These are phyloP conservation scores for Smithsoniella earleae DNA, from an alignment of 163 green algal genomes.

Conservation along the genomic window DNA sequence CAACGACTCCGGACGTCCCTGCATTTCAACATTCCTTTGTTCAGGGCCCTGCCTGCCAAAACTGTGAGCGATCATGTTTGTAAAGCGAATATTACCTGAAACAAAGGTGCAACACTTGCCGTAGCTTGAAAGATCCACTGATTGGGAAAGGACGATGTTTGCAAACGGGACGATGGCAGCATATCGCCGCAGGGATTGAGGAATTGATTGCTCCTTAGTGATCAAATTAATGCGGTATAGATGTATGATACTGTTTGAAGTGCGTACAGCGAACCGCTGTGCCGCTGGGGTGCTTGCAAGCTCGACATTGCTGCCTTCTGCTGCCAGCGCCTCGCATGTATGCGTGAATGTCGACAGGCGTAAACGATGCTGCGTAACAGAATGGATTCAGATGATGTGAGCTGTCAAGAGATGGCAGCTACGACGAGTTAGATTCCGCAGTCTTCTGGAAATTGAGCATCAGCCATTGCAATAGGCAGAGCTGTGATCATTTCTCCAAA, in stretches of 20 bases:
- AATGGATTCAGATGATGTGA: neutral
- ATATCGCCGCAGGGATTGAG: neutral
- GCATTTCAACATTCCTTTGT: neutral
- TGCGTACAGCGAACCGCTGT: slow-evolving; percentile 21
- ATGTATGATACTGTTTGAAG: neutral
- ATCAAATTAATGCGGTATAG: neutral
- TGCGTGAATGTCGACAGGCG: slow-evolving; percentile 7
- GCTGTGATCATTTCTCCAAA: too few relatives aligned
- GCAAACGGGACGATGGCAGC: neutral
- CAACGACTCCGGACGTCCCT: neutral
- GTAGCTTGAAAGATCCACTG: neutral
- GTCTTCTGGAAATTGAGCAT: neutral
- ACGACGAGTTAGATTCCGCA: neutral
- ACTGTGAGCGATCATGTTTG: neutral
- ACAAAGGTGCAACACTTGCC: neutral
- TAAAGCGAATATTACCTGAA: neutral
- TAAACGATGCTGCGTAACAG: slow-evolving; percentile 13
- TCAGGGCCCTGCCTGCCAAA: neutral
- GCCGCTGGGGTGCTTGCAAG: neutral
- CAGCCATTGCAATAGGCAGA: neutral
- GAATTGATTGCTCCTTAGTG: neutral
- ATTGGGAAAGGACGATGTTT: slow-evolving; percentile 26
- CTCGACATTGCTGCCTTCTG: neutral
- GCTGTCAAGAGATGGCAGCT: neutral
- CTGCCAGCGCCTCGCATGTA: neutral